Evolutionary conservation across 805 yeast species (phyloP).

Genomic region (Ogataea pignaliae): DNA sequence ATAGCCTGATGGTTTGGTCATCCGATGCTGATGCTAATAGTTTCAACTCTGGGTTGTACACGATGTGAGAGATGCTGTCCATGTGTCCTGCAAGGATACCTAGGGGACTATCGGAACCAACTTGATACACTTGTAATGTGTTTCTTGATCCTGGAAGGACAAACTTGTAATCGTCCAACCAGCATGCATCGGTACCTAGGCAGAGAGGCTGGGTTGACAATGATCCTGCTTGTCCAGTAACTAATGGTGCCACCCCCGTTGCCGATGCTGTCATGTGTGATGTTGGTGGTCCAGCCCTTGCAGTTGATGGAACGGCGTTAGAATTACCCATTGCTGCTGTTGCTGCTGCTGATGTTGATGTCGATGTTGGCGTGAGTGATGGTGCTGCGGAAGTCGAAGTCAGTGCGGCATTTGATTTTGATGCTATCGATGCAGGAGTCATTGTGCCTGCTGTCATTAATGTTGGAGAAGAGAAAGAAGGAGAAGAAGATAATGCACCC

Average conservation of each 20-base stretch:
- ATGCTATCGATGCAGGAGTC: too few relatives aligned
- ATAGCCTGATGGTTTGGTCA: conserved; percentile 66
- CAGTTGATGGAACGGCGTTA: too few relatives aligned
- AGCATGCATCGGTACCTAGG: conserved; percentile 55
- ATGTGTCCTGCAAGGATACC: conserved; percentile 63
- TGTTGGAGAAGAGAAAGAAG: too few relatives aligned
- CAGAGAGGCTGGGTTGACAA: conserved; percentile 5
- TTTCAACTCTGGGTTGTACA: conserved; percentile 47
- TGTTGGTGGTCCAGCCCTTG: neutral
- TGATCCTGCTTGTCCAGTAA: neutral
- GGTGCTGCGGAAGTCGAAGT: too few relatives aligned
- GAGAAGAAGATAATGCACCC: too few relatives aligned
- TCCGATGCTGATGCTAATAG: conserved; percentile 73
- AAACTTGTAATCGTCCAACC: conserved; percentile 69
- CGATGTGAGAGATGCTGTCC: conserved; percentile 49
- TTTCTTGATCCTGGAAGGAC: conserved; percentile 62
- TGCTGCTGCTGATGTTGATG: too few relatives aligned
- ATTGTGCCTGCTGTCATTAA: too few relatives aligned
- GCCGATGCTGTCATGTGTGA: neutral
- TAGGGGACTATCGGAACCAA: conserved; percentile 42
- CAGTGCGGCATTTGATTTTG: too few relatives aligned
- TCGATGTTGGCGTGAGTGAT: too few relatives aligned
- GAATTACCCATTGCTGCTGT: too few relatives aligned
- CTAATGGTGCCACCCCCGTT: neutral
- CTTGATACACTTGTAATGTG: conserved; percentile 50